Evolutionary conservation across 2,329 filamentous ascomycete species (phyloP), one percentile per base, ranked within the genome.

Genomic region (Nakataea oryzae): DNA sequence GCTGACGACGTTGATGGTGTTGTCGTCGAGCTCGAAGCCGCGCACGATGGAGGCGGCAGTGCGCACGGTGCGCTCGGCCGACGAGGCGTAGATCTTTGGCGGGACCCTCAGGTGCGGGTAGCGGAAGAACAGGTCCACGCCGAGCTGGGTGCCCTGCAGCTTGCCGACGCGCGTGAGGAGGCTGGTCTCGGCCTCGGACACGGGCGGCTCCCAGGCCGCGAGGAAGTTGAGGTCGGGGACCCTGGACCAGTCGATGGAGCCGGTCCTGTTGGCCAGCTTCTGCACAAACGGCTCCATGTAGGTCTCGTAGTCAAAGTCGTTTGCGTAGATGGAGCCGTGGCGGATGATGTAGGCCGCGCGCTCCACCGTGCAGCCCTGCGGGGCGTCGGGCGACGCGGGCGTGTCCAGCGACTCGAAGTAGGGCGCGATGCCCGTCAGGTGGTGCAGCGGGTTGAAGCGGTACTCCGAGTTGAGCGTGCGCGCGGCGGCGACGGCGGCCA

Each of bases 111-210:
- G 72, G 55, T 74, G 72, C 0, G 81, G 80, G 67, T 88, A 88
- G 59, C 84, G 77, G 67, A 86, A 81, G 21, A 78, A 78, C 24
- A 88, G 72, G 62, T 83, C 77, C 5, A 83, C 79, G 24, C 85
- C 86, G 13, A 88, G 74, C 65, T 83, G 78, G 24, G 81, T 79
- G 1, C 85, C 82, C 69, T 87, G 83, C 5, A 86, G 74, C 64
- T 78, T 77, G n/a, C 86, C 85, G 24, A 85, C 79, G 21, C 82
- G 77, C 14, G 85, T 88, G 57, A 88, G 70, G n/a, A 85, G 75
- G 66, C 85, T 83, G 26, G 79, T 71, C 66, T 86, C 83, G 17
- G 81, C 75, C 4, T 79, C 78, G 9, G 83, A 79, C 56, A 86
- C 75, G 6, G 86, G 86, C 0, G 81, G 74, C 21, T 75, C 72